A percentile compares a stretch with the other conserved stretches of the same genome.
phyloP scores from a whole-genome alignment of 1,284 basidiomycete genomes.

The Takashimella tepidaria region DNA sequence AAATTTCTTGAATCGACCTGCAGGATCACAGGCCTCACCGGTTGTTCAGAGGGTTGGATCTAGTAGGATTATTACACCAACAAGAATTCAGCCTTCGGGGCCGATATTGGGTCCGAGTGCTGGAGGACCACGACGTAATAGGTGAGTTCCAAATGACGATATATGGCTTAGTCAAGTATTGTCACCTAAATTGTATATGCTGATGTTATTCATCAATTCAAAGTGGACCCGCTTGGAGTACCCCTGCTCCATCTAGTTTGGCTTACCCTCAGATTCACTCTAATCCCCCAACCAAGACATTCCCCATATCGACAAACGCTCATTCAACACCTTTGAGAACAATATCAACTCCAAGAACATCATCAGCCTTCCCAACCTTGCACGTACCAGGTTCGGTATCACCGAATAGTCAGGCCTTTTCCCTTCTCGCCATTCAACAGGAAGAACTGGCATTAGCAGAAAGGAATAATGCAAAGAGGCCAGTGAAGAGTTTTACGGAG shows the following conservation, averaged over 20 bases:
- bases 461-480: conserved; percentile 47
- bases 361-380: conserved; percentile 48
- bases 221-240: conserved; percentile 15
- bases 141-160: too few species aligned
- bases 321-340: too few species aligned
- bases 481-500: conserved; percentile 61
- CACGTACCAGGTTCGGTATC: conserved; percentile 31
- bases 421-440: conserved; percentile 77
- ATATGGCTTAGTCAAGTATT: too few species aligned
- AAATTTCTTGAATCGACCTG: conserved; percentile 9
- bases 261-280: conserved; percentile 10
- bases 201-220: too few species aligned
- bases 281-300: conserved; percentile 11
- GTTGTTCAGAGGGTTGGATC: conserved; percentile 9
- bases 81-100: conserved; percentile 5
- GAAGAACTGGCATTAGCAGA: conserved; percentile 59
- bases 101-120: conserved; percentile 8
- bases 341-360: too few species aligned
- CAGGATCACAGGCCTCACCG: conserved; percentile 16
- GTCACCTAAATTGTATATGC: too few species aligned
- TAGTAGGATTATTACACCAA: conserved; percentile 9
- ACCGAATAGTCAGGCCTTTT: conserved; percentile 50
- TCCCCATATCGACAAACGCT: too few species aligned
- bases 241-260: conserved; percentile 5
- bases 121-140: conserved; percentile 19